Evolutionary conservation across 83 land plant genomes (phyloP), one percentile per base, ranked within the genome.

Genomic region (Picea abies): DNA sequence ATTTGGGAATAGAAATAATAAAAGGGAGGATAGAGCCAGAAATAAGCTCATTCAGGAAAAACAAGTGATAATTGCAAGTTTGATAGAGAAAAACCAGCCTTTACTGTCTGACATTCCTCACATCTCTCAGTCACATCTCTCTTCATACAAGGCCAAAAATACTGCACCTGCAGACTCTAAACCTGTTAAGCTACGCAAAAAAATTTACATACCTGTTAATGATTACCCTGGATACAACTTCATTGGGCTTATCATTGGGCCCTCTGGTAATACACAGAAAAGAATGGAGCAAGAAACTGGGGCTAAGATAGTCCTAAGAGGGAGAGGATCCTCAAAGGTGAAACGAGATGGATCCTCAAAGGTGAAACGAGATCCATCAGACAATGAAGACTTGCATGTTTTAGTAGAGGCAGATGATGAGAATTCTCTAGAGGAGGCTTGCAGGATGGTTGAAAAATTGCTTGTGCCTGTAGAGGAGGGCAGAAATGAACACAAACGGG

Each of bases 141-240:
- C 35, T 32, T 32, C 35, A 32, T 32, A 32, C 35, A 32, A 32
- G 35, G 35, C 35, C 35, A 32, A 32, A 32, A 32, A 32, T 32
- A 32, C 35, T 32, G 35, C 96, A 0, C 96, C 96, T 7, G 89
- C 93, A 2, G 96, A 94, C 72, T 90, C 89, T 79, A 90, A 90
- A 76, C 96, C 96, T 17, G 93, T 92, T 0, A 94, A 90, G 89
- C 86, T 87, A 12, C 83, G 89, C 37, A 94, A 92, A 92, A 94
- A 94, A 86, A 89, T 94, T 56, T 94, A 89, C 79, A 94, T 94
- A 5, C 96, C 96, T 3, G 84, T 90, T 91, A 94, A 94, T 32
- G 95, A 94, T 71, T 94, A 86, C 52, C 96, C 96, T 0, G 93
- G 95, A 1, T 94, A 94, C 73, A 94, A 94, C 76, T 92, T 94